Base-by-base conservation (phyloP, 306 rosid species). In the Trifolium pratense region DNA sequence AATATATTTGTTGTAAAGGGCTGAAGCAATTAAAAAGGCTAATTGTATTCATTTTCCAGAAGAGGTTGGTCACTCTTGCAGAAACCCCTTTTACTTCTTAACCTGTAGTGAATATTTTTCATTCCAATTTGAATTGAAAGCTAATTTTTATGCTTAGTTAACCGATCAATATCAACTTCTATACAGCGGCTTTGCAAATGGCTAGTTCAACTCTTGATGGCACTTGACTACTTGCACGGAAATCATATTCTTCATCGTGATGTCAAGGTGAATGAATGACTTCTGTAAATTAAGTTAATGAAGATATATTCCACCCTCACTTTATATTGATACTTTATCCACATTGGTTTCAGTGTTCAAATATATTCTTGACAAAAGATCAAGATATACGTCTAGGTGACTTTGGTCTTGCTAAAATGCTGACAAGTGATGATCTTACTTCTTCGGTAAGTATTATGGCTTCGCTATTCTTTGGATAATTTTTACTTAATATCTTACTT, bases 241-340 rank as follows among this genome's bases (percentile, higher is more conserved):
- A 91, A 86, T 81, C 99, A 91, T 72, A 83, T 94, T 80, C 99
- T 94, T 75, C 99, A 91, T 66, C 99, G 99, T 23, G 99, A 94
- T 71, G 97, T 94, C 79, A 94, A 94, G 95, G 97, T 94, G 81
- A 79, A 85, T 94, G 81, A 79, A 85, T 73, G 68, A 32, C 73
- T 75, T 61, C 31, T 70, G 45, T 63, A 32, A 73, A 49, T 73
- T 79, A 42, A 62, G 8, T 67, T 20, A 52, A 43, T 21, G 12
- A 23, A 36, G 37, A 58, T 29, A 26, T 26, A 26, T 58, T 26
- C 0, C 26, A 14, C 6, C 64, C 45, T 23, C 12, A 49, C 62
- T 48, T 67, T 64, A 17, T 61, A 49, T 23, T 79, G 60, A 76
- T 29, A 42, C 43, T 26, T 62, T 68, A 62, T 53, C 71, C 62